Conservation (phyloP, 108 stramenopile species). For the Cylindrotheca fusiformis region DNA sequence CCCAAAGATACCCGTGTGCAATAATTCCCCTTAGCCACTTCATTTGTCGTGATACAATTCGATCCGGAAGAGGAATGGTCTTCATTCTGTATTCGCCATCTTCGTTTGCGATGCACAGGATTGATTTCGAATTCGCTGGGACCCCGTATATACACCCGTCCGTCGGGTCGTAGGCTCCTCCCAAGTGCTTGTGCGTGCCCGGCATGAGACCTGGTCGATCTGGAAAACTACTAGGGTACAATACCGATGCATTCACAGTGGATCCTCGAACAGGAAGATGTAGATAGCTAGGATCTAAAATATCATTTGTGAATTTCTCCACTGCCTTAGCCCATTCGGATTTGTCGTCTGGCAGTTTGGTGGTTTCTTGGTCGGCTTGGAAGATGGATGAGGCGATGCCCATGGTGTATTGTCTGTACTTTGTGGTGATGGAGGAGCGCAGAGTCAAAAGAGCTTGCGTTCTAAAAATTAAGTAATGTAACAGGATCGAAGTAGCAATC, state of each 20-base stretch:
- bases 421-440: too few species aligned
- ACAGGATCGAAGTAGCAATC: too few species aligned
- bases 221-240: conserved; percentile 32
- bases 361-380: not conserved
- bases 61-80: conserved; percentile 58
- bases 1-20: conserved; percentile 69
- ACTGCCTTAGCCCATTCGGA: conserved; percentile 33
- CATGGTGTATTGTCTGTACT: too few species aligned
- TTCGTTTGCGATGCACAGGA: conserved; percentile 55
- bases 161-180: conserved; percentile 66
- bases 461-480: too few species aligned
- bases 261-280: conserved; percentile 38
- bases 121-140: conserved; percentile 54
- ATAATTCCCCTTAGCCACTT: conserved; percentile 83
- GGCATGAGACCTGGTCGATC: conserved; percentile 36
- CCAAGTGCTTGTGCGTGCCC: conserved; percentile 73
- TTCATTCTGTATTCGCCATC: conserved; percentile 36
- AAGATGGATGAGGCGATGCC: conserved; percentile 14
- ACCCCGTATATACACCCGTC: conserved; percentile 80
- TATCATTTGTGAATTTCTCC: conserved; percentile 18
- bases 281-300: conserved; percentile 36
- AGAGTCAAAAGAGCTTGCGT: too few species aligned
- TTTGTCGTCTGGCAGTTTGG: conserved; percentile 8
- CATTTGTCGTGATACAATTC: conserved; percentile 45
- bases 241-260: conserved; percentile 38